Percentiles rank a stretch among this genome's conserved stretches.
phyloP scores from a whole-genome alignment of 441 rosid species.

The Euphorbia schlechtendalii region DNA sequence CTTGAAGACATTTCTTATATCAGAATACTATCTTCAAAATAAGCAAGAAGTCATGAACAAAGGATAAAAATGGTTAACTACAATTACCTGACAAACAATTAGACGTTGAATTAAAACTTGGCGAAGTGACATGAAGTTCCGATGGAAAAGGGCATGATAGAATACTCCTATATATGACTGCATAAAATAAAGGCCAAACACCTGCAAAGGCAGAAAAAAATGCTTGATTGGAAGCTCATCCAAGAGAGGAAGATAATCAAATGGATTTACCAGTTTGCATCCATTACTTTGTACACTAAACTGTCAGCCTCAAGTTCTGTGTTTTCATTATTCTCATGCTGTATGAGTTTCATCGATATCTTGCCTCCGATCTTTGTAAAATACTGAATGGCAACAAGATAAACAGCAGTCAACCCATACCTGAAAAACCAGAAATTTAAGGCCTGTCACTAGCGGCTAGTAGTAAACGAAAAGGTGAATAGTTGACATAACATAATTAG shows the following conservation, averaged over 20 bases:
- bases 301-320: constrained; percentile 75
- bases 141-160: constrained; percentile 85
- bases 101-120: constrained; percentile 77
- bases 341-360: constrained; percentile 72
- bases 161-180: constrained; percentile 90
- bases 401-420: constrained; percentile 69
- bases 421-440: constrained; percentile 46
- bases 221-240: constrained; percentile 8
- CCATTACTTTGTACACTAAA: constrained; percentile 77
- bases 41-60: neutral
- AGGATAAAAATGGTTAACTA: neutral
- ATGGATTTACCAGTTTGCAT: constrained; percentile 14
- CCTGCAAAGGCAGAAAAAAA: constrained; percentile 46
- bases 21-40: constrained; percentile 14
- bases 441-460: constrained; percentile 7
- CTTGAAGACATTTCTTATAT: constrained; percentile 29
- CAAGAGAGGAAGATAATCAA: constrained; percentile 10
- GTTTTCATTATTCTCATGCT: constrained; percentile 64
- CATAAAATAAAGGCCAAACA: constrained; percentile 94
- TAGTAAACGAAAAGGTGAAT: neutral
- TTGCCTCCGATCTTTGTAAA: constrained; percentile 74
- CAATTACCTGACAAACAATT: constrained; percentile 62
- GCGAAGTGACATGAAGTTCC: constrained; percentile 78
- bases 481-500: constrained; percentile 10
- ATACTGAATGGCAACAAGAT: constrained; percentile 76